Conservation (phyloP, 306 rosid genomes). For the Medicago lupulina region DNA sequence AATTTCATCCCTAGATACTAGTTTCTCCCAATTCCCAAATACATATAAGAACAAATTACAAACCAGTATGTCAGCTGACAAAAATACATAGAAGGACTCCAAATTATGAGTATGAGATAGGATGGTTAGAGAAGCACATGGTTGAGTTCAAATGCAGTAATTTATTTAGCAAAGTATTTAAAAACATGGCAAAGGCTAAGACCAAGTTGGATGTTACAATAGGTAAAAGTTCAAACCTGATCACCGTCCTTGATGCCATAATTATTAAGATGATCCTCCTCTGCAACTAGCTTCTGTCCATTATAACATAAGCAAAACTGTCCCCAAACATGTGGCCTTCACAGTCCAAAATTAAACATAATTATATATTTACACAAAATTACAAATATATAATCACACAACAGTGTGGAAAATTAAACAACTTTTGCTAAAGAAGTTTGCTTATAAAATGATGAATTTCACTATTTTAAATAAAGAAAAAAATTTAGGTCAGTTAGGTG, state of each 20-base stretch:
- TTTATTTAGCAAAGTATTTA: background rate
- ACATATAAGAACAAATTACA: background rate
- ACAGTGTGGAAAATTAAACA: background rate
- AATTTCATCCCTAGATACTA: background rate
- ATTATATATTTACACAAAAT: background rate
- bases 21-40: background rate
- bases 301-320: slow-evolving; percentile 83
- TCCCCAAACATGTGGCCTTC: slow-evolving; percentile 95
- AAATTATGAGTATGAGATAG: background rate
- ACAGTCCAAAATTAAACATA: slow-evolving; percentile 33
- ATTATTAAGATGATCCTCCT: slow-evolving; percentile 57
- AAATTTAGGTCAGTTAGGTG: too few species aligned
- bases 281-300: slow-evolving; percentile 73
- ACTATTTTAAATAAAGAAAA: too few species aligned
- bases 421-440: too few species aligned
- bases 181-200: too few species aligned
- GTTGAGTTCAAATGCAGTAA: slow-evolving; percentile 9
- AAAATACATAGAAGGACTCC: background rate
- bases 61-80: background rate
- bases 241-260: slow-evolving; percentile 88
- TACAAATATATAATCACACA: slow-evolving; percentile 4
- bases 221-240: slow-evolving; percentile 61
- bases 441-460: too few species aligned
- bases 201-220: background rate
- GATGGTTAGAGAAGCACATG: background rate